Percentiles rank a stretch among this genome's conserved stretches.
These are phyloP conservation scores for Puccinia horiana DNA, from an alignment of 1,284 basidiomycete genomes.

Conservation along the genomic window DNA sequence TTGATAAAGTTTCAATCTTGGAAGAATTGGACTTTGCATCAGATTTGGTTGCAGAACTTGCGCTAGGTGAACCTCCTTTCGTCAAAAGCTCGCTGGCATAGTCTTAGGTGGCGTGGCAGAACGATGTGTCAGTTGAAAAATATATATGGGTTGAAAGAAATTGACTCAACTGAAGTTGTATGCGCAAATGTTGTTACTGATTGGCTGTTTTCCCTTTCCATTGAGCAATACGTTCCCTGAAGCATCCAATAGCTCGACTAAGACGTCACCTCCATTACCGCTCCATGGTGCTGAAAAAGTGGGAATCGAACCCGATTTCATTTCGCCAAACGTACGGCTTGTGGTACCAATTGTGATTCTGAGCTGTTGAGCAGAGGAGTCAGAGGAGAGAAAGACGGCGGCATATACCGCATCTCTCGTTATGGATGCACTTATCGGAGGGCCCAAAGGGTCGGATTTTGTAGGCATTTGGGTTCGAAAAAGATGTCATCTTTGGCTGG, in stretches of 20 bases:
- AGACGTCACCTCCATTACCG: conserved; percentile 26
- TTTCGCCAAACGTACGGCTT: background rate
- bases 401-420: conserved; percentile 36
- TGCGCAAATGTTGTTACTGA: conserved; percentile 20
- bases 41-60: background rate
- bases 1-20: background rate
- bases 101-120: background rate
- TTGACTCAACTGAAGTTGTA: conserved; percentile 43
- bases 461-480: background rate
- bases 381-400: conserved; percentile 12
- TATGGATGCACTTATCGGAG: background rate
- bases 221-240: conserved; percentile 19
- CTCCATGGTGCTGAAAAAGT: conserved; percentile 35
- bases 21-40: background rate
- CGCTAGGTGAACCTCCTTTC: background rate
- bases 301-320: conserved; percentile 10
- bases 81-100: conserved; percentile 3
- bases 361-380: conserved; percentile 10
- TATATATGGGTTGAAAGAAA: background rate
- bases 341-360: conserved; percentile 10
- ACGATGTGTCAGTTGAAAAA: background rate
- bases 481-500: background rate
- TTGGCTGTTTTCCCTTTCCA: background rate
- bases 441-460: conserved; percentile 24
- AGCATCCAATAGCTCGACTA: conserved; percentile 9